Conservation (phyloP, 2,329 filamentous ascomycete genomes). For the Colletotrichum chlorophyti region DNA sequence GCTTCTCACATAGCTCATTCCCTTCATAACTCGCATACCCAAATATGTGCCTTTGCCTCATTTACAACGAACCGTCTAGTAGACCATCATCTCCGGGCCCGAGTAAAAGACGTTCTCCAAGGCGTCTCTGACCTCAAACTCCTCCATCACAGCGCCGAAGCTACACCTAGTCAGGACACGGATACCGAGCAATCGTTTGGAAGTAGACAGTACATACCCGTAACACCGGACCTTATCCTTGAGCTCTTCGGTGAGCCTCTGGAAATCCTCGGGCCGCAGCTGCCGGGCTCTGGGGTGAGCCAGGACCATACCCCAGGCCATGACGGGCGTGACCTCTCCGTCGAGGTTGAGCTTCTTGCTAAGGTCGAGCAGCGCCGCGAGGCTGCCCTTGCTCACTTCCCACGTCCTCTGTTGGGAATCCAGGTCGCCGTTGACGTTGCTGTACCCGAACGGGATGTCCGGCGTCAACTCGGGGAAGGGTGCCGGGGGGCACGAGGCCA, state of each 20-base stretch:
- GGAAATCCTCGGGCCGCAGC: conserved; percentile 73
- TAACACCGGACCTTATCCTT: conserved; percentile 87
- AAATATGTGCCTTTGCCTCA: neutral
- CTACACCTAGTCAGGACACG: conserved; percentile 40
- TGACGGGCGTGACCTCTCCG: conserved; percentile 92
- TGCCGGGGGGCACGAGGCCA: conserved; percentile 87
- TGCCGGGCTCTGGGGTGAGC: conserved; percentile 72
- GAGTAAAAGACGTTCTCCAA: conserved; percentile 71
- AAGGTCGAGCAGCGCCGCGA: conserved; percentile 83
- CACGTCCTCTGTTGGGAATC: conserved; percentile 75
- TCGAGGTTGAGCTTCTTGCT: conserved; percentile 84
- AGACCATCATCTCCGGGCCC: conserved; percentile 24
- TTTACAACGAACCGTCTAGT: neutral
- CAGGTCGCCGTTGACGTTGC: conserved; percentile 41
- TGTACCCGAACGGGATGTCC: conserved; percentile 60
- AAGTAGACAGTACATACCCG: conserved; percentile 73
- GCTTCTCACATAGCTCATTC: no score
- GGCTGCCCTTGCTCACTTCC: conserved; percentile 77
- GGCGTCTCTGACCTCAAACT: conserved; percentile 78
- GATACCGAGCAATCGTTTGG: neutral
- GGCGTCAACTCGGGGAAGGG: conserved; percentile 56
- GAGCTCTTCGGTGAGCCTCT: conserved; percentile 75
- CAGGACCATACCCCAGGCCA: conserved; percentile 88
- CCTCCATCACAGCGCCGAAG: conserved; percentile 69
- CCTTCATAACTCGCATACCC: neutral